phyloP scores from a whole-genome alignment of 1,139 yeast genomes.

The Blastobotrys indianensis region DNA sequence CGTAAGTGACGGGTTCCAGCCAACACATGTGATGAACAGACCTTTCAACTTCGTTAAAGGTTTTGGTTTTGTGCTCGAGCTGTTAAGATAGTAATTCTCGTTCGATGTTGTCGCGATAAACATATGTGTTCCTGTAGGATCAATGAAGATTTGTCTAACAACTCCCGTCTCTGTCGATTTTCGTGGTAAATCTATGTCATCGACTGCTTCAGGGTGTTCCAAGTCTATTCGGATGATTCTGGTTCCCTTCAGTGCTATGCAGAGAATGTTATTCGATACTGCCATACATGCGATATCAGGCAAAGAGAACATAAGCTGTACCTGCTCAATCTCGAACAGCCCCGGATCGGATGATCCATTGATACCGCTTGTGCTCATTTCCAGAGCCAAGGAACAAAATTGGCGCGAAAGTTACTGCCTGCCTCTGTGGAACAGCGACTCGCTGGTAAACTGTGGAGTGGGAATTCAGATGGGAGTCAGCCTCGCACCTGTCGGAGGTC shows the following conservation, averaged over 20 bases:
- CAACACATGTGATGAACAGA: constrained; percentile 37
- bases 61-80: constrained; percentile 35
- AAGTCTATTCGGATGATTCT: constrained; percentile 47
- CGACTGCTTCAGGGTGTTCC: constrained; percentile 49
- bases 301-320: constrained; percentile 50
- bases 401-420: not conserved
- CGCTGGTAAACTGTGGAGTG: no score
- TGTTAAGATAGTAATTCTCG: constrained; percentile 44
- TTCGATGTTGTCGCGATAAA: constrained; percentile 41
- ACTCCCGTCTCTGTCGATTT: constrained; percentile 25
- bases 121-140: constrained; percentile 46
- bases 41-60: constrained; percentile 41
- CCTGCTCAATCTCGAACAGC: constrained; percentile 43
- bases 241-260: constrained; percentile 43
- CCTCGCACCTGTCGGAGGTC: no score
- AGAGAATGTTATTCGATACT: constrained; percentile 45
- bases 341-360: constrained; percentile 10
- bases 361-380: constrained; percentile 7
- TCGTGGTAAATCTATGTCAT: constrained; percentile 34
- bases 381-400: not conserved
- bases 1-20: constrained; percentile 40
- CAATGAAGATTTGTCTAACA: constrained; percentile 41
- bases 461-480: no score
- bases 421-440: not conserved
- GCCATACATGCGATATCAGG: constrained; percentile 40